Conservation (phyloP, 495 filamentous ascomycete genomes). For the Cercophora scortea region DNA sequence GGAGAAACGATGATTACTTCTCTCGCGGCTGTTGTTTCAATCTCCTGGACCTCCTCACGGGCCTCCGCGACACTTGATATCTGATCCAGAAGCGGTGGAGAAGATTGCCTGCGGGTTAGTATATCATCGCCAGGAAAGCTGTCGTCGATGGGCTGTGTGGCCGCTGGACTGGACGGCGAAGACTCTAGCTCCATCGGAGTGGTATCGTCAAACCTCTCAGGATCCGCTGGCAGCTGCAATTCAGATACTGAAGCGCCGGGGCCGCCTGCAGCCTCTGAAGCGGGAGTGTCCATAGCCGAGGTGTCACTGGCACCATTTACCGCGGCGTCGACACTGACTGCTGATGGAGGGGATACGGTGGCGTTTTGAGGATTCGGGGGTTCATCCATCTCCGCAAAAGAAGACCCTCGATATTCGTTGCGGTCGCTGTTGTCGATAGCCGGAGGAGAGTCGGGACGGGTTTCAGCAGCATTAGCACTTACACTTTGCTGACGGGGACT, state of each 20-base stretch:
- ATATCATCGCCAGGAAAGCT: not conserved
- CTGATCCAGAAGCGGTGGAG: conserved; percentile 9
- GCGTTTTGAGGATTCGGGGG: not conserved
- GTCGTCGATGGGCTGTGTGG: not conserved
- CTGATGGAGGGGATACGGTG: not conserved
- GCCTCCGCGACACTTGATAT: conserved; percentile 19
- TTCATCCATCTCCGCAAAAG: not conserved
- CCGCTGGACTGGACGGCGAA: conserved; percentile 9
- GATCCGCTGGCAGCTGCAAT: not conserved
- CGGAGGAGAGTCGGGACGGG: not conserved
- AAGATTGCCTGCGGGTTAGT: not conserved
- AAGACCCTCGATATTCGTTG: not conserved
- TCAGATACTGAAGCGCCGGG: not conserved
- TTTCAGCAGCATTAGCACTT: not conserved
- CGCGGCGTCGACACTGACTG: not conserved
- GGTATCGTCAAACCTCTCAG: conserved; percentile 10
- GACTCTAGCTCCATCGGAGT: conserved; percentile 22
- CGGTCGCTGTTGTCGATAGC: not conserved
- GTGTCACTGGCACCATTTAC: not conserved
- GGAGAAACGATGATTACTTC: conserved; percentile 29
- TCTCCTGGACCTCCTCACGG: conserved; percentile 19
- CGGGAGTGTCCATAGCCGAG: not conserved
- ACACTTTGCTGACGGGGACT: not conserved
- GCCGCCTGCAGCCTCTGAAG: not conserved
- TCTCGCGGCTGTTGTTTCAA: conserved; percentile 16